These are phyloP conservation scores for Funneliformis geosporum DNA, from an alignment of 192 early-diverging fungal genomes.

Conservation along the genomic window DNA sequence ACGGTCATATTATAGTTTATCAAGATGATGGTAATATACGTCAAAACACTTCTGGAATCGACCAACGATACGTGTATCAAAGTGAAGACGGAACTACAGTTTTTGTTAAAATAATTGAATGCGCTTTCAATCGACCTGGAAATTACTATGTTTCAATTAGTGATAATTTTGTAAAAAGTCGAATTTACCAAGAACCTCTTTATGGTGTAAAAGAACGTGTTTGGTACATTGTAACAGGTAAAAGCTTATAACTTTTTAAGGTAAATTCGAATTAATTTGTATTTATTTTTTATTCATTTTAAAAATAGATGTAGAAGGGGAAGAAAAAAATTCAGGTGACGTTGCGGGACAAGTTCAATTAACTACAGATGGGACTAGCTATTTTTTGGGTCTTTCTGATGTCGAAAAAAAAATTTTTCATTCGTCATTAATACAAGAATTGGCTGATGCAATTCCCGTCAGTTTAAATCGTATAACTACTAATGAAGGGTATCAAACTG, in stretches of 20 bases:
- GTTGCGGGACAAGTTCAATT: too few species aligned
- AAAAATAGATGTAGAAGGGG: too few species aligned
- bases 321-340: too few species aligned
- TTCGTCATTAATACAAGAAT: background rate
- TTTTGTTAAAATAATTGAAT: background rate
- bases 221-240: background rate
- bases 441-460: background rate
- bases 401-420: background rate
- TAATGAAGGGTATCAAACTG: background rate
- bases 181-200: background rate
- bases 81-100: background rate
- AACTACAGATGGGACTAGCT: too few species aligned
- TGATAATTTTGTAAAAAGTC: slow-evolving; percentile 19
- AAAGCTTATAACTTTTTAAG: background rate
- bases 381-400: too few species aligned
- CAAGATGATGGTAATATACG: background rate
- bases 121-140: background rate
- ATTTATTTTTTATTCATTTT: too few species aligned
- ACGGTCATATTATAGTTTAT: background rate
- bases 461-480: background rate
- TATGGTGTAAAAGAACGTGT: background rate
- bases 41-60: background rate
- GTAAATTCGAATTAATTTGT: background rate
- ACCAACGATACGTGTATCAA: background rate
- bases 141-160: slow-evolving; percentile 10